A percentile compares a stretch with the other conserved stretches of the same genome.
phyloP scores from a whole-genome alignment of 345 rosid species.

The Mallotus nudiflorus region DNA sequence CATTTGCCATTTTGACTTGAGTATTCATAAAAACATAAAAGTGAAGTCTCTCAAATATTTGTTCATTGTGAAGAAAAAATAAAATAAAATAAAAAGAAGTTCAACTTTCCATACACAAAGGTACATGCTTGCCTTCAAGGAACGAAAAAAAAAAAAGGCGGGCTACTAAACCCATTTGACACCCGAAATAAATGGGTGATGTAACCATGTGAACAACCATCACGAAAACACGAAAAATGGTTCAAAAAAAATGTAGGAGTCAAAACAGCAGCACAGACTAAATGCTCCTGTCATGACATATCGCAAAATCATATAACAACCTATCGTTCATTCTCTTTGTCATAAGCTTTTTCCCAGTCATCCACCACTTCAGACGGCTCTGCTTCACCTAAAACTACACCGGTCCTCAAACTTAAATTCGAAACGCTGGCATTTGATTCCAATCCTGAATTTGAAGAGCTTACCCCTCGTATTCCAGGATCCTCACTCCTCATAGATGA shows the following conservation, averaged over 20 bases:
- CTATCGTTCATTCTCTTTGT: constrained; percentile 30
- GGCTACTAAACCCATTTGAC: background rate
- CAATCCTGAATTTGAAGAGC: constrained; percentile 10
- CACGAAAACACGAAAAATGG: background rate
- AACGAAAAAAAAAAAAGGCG: background rate
- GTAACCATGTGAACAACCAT: background rate
- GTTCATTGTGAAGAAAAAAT: too few relatives aligned
- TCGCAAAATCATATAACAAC: background rate
- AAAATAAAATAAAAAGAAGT: too few relatives aligned
- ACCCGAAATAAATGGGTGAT: background rate
- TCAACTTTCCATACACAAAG: constrained; percentile 5
- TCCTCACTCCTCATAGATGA: constrained; percentile 28
- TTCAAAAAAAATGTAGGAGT: background rate
- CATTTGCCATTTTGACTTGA: background rate
- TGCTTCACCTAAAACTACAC: constrained; percentile 23
- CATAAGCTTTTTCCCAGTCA: constrained; percentile 90
- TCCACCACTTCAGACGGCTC: constrained; percentile 58
- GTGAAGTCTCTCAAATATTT: too few relatives aligned
- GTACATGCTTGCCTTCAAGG: background rate
- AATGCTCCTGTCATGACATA: background rate
- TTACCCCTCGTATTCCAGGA: constrained; percentile 20
- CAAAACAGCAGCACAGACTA: background rate
- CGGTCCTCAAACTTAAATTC: constrained; percentile 28
- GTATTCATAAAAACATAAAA: too few relatives aligned
- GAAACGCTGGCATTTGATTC: constrained; percentile 38